A percentile compares a stretch with the other conserved stretches of the same genome.
Conservation (phyloP, 2,329 filamentous ascomycete species). For the Fusarium sp. region DNA sequence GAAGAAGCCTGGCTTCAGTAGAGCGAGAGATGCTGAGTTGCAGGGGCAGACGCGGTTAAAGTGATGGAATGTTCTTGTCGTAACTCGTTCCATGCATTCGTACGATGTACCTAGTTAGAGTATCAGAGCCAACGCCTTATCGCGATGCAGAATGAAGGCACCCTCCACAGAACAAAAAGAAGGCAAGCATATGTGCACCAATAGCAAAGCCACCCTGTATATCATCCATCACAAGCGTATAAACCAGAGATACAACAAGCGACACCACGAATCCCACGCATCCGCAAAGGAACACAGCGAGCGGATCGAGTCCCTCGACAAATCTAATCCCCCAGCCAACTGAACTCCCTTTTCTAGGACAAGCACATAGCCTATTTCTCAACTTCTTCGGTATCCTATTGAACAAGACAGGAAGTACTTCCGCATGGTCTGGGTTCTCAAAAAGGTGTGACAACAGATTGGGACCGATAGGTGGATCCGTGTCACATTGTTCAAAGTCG, state of each 20-base stretch:
- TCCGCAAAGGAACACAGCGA: not conserved
- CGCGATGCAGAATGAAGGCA: not conserved
- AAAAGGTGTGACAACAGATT: constrained; percentile 16
- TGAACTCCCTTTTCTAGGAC: constrained; percentile 1
- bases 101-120: not conserved
- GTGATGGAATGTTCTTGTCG: fast-evolving
- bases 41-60: too few species aligned
- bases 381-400: constrained; percentile 12
- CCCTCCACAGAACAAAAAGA: constrained; percentile 3
- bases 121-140: not conserved
- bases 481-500: constrained; percentile 15
- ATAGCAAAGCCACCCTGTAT: constrained; percentile 20
- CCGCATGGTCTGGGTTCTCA: constrained; percentile 17
- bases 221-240: not conserved
- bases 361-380: not conserved
- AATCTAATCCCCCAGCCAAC: constrained; percentile 1
- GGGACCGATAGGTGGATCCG: constrained; percentile 8
- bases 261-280: not conserved
- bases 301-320: not conserved
- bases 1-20: fast-evolving
- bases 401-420: constrained; percentile 9
- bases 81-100: too few species aligned
- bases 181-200: constrained; percentile 5
- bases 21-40: too few species aligned
- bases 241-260: not conserved